Conservation (phyloP, 176 grass and related monocot genomes). For the Dactylis glomerata region DNA sequence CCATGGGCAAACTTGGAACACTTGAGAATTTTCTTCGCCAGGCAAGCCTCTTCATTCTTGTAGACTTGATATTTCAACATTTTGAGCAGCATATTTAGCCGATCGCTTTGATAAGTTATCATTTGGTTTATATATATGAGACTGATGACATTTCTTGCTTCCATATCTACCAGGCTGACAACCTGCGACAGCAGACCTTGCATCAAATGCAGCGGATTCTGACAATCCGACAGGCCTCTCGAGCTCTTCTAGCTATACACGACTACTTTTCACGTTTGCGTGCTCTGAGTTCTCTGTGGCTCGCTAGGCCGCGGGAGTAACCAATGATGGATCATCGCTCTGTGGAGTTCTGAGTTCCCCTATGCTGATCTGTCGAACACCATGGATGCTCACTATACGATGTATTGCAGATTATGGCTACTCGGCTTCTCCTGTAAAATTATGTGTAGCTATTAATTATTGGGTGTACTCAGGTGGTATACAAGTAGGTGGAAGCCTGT, state of each 20-base stretch:
- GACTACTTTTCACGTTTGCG: conserved; percentile 69
- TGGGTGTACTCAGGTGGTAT: conserved; percentile 35
- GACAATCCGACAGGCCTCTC: conserved; percentile 53
- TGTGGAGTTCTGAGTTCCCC: background rate
- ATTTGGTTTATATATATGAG: background rate
- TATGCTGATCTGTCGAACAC: background rate
- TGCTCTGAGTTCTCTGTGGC: conserved; percentile 67
- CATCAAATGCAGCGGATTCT: conserved; percentile 67
- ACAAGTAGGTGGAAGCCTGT: conserved; percentile 38
- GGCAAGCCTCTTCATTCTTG: conserved; percentile 29
- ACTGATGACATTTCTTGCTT: background rate
- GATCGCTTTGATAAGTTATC: background rate
- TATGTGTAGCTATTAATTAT: conserved; percentile 4
- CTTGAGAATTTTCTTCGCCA: conserved; percentile 75
- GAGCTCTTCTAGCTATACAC: conserved; percentile 49
- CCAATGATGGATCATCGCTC: background rate
- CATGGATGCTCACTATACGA: background rate
- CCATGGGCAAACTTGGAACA: conserved; percentile 76
- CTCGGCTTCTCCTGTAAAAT: conserved; percentile 14
- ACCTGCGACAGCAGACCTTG: conserved; percentile 60
- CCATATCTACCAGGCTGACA: conserved; percentile 48
- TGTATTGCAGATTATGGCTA: background rate
- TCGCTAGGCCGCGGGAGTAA: conserved; percentile 60
- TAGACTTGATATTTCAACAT: background rate
- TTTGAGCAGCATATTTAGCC: background rate